A percentile compares a stretch with the other conserved stretches of the same genome.
phyloP scores from a whole-genome alignment of 768 basidiomycete species.

The Rhodotorula diobovata region DNA sequence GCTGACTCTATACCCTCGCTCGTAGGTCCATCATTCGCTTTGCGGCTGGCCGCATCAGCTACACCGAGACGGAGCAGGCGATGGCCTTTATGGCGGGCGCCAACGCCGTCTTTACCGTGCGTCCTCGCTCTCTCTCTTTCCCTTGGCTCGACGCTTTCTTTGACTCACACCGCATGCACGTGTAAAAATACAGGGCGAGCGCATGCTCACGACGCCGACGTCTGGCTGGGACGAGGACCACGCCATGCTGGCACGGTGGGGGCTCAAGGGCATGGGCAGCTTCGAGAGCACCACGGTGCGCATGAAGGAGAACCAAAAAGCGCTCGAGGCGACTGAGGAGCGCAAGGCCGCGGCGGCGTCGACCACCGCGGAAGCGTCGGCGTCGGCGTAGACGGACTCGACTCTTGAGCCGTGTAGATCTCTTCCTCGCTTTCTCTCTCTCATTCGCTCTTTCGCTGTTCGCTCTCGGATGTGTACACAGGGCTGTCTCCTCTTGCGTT shows the following conservation, averaged over 20 bases:
- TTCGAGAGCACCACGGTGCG: constrained; percentile 54
- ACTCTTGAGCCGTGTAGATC: neutral
- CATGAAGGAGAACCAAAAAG: constrained; percentile 27
- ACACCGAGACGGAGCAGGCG: constrained; percentile 85
- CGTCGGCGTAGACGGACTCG: neutral
- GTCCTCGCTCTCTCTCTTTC: neutral
- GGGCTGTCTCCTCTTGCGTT: neutral
- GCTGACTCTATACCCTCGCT: neutral
- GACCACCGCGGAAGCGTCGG: neutral
- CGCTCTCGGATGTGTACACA: neutral
- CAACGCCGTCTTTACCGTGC: constrained; percentile 91
- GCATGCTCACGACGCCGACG: constrained; percentile 87
- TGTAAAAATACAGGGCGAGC: constrained; percentile 68
- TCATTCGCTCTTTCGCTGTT: neutral
- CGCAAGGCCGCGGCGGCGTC: constrained; percentile 8
- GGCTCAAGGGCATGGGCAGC: constrained; percentile 80
- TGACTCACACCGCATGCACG: no score
- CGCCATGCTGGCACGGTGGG: constrained; percentile 88
- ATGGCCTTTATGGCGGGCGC: constrained; percentile 99
- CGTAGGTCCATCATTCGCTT: constrained; percentile 76
- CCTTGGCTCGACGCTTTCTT: no score
- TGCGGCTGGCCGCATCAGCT: constrained; percentile 84
- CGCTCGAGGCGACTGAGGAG: constrained; percentile 28
- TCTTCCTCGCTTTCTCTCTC: no score
- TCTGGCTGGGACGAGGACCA: constrained; percentile 95